Evolutionary conservation across 768 basidiomycete genomes (phyloP).

Genomic region (Leccinum truebloodii): DNA sequence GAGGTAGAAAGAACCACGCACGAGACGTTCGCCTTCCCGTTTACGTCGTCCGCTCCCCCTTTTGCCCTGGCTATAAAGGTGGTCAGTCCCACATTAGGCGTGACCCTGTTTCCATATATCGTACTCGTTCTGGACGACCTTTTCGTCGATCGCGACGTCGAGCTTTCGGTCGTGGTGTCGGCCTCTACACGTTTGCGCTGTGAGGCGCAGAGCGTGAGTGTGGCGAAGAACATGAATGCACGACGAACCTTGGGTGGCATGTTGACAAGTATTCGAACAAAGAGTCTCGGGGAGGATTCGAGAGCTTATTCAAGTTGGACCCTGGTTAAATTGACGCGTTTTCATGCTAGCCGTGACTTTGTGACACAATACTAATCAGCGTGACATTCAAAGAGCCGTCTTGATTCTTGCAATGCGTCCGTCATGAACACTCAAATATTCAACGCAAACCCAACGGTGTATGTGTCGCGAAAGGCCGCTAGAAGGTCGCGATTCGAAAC

Average conservation of each 20-base stretch:
- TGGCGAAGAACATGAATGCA: neutral
- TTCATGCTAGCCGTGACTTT: constrained; percentile 10
- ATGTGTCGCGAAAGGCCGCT: constrained; percentile 49
- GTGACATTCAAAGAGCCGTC: constrained; percentile 16
- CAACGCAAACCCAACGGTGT: constrained; percentile 91
- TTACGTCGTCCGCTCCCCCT: constrained; percentile 9
- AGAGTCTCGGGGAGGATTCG: neutral
- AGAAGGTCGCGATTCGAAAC: constrained; percentile 43
- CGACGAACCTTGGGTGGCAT: constrained; percentile 42
- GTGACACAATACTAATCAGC: constrained; percentile 14
- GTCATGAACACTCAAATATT: constrained; percentile 48
- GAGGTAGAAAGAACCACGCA: constrained; percentile 22
- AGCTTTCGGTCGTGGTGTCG: constrained; percentile 25
- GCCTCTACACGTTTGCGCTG: constrained; percentile 64
- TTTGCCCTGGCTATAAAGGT: constrained; percentile 19
- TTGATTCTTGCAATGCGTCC: neutral
- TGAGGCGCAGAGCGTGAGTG: constrained; percentile 18
- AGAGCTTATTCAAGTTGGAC: neutral
- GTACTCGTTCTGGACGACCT: constrained; percentile 43
- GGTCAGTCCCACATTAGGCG: constrained; percentile 3
- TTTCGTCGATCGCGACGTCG: constrained; percentile 46
- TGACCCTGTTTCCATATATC: constrained; percentile 20
- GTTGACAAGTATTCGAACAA: neutral
- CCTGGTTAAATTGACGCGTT: constrained; percentile 22
- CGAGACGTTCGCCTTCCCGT: constrained; percentile 17